Evolutionary conservation across 2,329 filamentous ascomycete genomes (phyloP).

Genomic region (Hypoxylon sp.): DNA sequence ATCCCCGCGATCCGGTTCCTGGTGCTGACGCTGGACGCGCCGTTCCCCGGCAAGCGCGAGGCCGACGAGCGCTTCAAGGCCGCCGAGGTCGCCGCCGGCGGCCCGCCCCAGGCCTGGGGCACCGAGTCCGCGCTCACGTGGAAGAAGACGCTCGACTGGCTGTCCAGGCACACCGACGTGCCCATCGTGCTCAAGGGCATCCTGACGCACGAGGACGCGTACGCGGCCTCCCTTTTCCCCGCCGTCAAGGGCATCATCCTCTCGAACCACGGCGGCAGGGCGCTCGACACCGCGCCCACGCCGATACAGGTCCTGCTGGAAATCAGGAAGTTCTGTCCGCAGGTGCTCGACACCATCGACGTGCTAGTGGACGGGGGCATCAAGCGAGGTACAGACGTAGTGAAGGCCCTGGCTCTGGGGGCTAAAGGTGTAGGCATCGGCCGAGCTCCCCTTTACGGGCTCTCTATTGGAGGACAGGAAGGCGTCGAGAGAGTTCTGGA

Average conservation of each 20-base stretch:
- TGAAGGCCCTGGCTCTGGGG: conserved; percentile 51
- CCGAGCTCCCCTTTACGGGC: conserved; percentile 54
- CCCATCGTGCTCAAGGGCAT: conserved; percentile 94
- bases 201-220: conserved; percentile 91
- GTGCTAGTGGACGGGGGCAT: conserved; percentile 50
- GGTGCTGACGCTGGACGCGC: conserved; percentile 85
- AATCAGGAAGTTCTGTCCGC: conserved; percentile 45
- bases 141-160: conserved; percentile 81
- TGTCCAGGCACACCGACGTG: conserved; percentile 78
- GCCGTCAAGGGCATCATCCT: conserved; percentile 83
- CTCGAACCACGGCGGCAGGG: conserved; percentile 89
- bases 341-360: conserved; percentile 46
- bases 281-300: conserved; percentile 65
- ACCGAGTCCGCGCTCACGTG: conserved; percentile 86
- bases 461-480: conserved; percentile 60
- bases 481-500: conserved; percentile 66
- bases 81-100: conserved; percentile 69
- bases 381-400: conserved; percentile 48
- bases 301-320: conserved; percentile 48
- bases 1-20: conserved; percentile 79
- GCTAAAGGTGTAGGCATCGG: conserved; percentile 54
- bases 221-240: conserved; percentile 71
- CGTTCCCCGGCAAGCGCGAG: conserved; percentile 82
- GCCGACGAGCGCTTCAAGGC: conserved; percentile 39
- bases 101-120: conserved; percentile 80